Evolutionary conservation across 2,329 filamentous ascomycete genomes (phyloP).

Genomic region (Penicillium griseofulvum): DNA sequence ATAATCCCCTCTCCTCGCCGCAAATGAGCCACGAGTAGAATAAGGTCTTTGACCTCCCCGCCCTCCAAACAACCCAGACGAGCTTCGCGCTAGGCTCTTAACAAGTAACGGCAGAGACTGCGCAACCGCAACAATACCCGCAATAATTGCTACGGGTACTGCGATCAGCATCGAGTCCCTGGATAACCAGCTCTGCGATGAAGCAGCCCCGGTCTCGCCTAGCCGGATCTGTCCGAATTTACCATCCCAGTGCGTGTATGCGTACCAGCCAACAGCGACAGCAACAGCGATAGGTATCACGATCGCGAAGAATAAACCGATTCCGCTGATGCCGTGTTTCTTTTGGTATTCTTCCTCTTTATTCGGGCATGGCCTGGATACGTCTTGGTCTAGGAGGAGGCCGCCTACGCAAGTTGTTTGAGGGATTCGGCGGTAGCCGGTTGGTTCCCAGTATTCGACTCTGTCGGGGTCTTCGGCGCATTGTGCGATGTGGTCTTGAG

Average conservation of each 20-base stretch:
- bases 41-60: slow-evolving; percentile 61
- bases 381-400: slow-evolving; percentile 67
- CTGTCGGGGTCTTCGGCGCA: slow-evolving; percentile 64
- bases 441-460: slow-evolving; percentile 78
- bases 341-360: slow-evolving; percentile 80
- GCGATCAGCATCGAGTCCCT: slow-evolving; percentile 74
- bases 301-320: slow-evolving; percentile 82
- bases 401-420: slow-evolving; percentile 83
- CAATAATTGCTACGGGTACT: slow-evolving; percentile 76
- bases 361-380: slow-evolving; percentile 66
- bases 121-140: slow-evolving; percentile 73
- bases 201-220: slow-evolving; percentile 58
- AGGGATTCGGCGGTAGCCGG: slow-evolving; percentile 85
- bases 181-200: slow-evolving; percentile 52
- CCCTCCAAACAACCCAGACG: slow-evolving; percentile 53
- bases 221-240: slow-evolving; percentile 92
- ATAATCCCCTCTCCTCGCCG: slow-evolving; percentile 83
- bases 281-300: slow-evolving; percentile 71
- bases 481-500: slow-evolving; percentile 58
- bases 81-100: slow-evolving; percentile 69
- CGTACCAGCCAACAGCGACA: slow-evolving; percentile 73
- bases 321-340: slow-evolving; percentile 66
- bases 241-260: slow-evolving; percentile 78
- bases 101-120: slow-evolving; percentile 71
- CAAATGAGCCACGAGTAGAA: slow-evolving; percentile 85